Conservation (phyloP, 805 yeast genomes). For the Starmerella kuoi region DNA sequence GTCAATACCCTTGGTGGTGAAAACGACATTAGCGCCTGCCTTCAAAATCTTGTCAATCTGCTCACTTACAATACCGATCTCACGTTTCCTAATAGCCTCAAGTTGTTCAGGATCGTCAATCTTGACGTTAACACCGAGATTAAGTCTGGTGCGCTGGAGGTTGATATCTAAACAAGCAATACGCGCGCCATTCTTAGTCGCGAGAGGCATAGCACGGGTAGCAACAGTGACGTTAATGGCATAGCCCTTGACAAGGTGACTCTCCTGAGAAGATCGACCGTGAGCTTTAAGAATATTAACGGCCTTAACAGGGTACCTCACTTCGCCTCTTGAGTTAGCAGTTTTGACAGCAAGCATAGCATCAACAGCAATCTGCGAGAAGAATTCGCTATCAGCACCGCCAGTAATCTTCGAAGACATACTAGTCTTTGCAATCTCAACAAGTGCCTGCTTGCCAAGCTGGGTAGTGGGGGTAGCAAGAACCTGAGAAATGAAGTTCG, state of each 20-base stretch:
- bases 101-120: constrained; percentile 95
- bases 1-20: constrained; percentile 91
- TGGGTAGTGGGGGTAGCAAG: constrained; percentile 67
- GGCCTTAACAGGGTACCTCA: constrained; percentile 76
- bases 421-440: constrained; percentile 89
- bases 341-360: constrained; percentile 93
- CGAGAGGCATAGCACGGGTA: constrained; percentile 86
- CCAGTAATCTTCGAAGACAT: constrained; percentile 88
- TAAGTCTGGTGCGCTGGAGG: constrained; percentile 92
- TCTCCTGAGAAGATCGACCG: constrained; percentile 84
- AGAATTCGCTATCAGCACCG: constrained; percentile 85
- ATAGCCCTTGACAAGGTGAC: constrained; percentile 79
- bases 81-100: constrained; percentile 83
- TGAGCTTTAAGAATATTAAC: constrained; percentile 93
- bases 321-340: constrained; percentile 72
- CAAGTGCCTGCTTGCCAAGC: constrained; percentile 68
- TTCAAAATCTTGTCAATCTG: constrained; percentile 66
- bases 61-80: constrained; percentile 73
- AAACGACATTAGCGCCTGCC: constrained; percentile 85
- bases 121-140: constrained; percentile 94
- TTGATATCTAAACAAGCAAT: constrained; percentile 86
- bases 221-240: constrained; percentile 96
- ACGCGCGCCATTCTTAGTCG: constrained; percentile 47
- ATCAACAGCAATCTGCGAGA: constrained; percentile 82
- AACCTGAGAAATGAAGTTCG: constrained; percentile 72